Conservation (phyloP, 1,284 basidiomycete species). For the Pseudozyma sp. region DNA sequence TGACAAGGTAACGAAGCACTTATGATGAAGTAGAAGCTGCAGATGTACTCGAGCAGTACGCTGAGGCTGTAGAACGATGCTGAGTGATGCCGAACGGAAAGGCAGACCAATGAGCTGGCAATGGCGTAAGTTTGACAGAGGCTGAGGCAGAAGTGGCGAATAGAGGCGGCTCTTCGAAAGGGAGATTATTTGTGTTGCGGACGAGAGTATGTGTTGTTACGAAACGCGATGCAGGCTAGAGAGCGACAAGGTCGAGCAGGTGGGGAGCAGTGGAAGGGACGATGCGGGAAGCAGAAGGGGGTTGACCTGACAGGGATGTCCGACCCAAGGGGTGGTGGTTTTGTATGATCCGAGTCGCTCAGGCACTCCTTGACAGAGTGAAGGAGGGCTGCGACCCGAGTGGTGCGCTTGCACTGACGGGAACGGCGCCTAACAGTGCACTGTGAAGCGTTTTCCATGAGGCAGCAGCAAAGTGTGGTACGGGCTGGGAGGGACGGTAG, state of each 20-base stretch:
- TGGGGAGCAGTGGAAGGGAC: background rate
- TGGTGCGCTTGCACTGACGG: background rate
- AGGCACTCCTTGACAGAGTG: background rate
- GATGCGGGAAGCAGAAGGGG: background rate
- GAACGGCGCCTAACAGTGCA: background rate
- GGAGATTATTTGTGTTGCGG: background rate
- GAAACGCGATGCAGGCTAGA: background rate
- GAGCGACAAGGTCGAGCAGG: too few species aligned
- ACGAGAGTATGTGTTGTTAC: background rate
- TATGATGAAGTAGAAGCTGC: background rate
- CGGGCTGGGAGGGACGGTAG: too few species aligned
- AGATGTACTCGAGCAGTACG: too few species aligned
- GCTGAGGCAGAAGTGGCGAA: background rate
- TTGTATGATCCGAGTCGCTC: slow-evolving; percentile 17
- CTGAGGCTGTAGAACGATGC: background rate
- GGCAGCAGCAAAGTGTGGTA: background rate
- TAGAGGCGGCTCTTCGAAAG: slow-evolving; percentile 9
- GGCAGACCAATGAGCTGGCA: slow-evolving; percentile 6
- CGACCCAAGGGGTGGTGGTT: slow-evolving; percentile 14
- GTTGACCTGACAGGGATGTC: background rate
- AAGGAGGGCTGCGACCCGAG: background rate
- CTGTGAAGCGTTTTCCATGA: slow-evolving; percentile 1
- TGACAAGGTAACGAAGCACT: background rate
- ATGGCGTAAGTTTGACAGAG: background rate
- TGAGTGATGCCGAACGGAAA: too few species aligned